Evolutionary conservation across 768 basidiomycete genomes (phyloP).

Genomic region (Calocybe cyanea): DNA sequence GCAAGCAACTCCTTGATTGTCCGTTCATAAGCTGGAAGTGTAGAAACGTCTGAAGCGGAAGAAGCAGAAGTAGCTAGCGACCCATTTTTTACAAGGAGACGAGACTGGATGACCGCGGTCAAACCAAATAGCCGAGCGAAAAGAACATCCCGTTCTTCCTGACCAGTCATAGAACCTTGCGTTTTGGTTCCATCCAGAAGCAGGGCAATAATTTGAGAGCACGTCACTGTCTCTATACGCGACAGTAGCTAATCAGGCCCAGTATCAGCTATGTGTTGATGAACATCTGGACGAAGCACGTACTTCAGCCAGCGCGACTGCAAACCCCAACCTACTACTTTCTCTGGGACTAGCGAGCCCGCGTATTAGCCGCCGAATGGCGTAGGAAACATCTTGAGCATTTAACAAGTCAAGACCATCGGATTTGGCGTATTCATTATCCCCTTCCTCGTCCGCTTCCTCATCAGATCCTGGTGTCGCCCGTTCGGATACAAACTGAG

Average conservation of each 20-base stretch:
- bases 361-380: conserved; percentile 79
- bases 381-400: conserved; percentile 90
- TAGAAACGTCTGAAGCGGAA: conserved; percentile 50
- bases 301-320: conserved; percentile 94
- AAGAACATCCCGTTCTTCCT: conserved; percentile 89
- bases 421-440: conserved; percentile 39
- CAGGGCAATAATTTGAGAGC: conserved; percentile 72
- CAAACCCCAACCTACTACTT: conserved; percentile 91
- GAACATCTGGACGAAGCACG: conserved; percentile 16
- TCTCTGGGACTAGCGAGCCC: conserved; percentile 92
- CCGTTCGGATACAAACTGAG: conserved; percentile 49
- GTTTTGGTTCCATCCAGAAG: conserved; percentile 68
- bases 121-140: conserved; percentile 94
- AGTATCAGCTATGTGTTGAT: not conserved
- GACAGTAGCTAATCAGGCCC: conserved; percentile 60
- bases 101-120: conserved; percentile 80
- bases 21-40: conserved; percentile 53
- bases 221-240: conserved; percentile 72
- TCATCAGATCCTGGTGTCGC: conserved; percentile 35
- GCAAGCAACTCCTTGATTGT: conserved; percentile 57
- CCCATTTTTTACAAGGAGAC: conserved; percentile 63
- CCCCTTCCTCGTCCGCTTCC: conserved; percentile 38
- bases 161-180: conserved; percentile 76
- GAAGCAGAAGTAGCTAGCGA: conserved; percentile 52
- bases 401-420: conserved; percentile 65